A percentile compares a stretch with the other conserved stretches of the same genome.
phyloP scores from a whole-genome alignment of 305 asterid species.

The Rubia peregrina region DNA sequence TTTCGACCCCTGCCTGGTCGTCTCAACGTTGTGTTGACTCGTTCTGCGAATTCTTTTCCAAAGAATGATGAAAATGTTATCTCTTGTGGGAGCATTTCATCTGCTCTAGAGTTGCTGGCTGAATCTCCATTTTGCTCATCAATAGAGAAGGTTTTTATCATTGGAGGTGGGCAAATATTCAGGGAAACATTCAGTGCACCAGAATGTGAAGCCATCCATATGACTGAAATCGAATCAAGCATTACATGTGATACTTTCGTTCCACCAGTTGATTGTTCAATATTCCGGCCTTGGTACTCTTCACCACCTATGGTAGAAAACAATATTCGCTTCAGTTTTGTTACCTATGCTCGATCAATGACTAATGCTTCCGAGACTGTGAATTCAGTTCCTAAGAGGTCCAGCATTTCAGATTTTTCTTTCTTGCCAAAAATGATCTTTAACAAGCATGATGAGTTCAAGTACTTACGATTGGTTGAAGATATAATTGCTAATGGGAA shows the following conservation, averaged over 20 bases:
- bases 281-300: slow-evolving; percentile 68
- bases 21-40: slow-evolving; percentile 63
- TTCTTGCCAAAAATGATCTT: slow-evolving; percentile 54
- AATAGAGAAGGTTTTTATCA: slow-evolving; percentile 56
- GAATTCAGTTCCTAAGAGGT: slow-evolving; percentile 23
- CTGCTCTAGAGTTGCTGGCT: slow-evolving; percentile 51
- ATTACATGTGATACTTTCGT: slow-evolving; percentile 68
- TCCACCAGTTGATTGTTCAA: slow-evolving; percentile 55
- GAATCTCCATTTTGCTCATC: slow-evolving; percentile 43
- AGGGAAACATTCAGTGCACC: slow-evolving; percentile 66
- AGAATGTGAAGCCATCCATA: slow-evolving; percentile 67
- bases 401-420: slow-evolving; percentile 35
- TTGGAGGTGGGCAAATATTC: slow-evolving; percentile 77
- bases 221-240: slow-evolving; percentile 49
- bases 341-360: slow-evolving; percentile 50
- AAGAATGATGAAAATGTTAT: slow-evolving; percentile 41
- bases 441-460: slow-evolving; percentile 69
- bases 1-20: slow-evolving; percentile 70
- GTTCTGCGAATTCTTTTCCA: slow-evolving; percentile 34
- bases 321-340: slow-evolving; percentile 37
- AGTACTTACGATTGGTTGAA: slow-evolving; percentile 52
- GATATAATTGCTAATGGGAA: slow-evolving; percentile 64
- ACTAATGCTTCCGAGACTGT: slow-evolving; percentile 17
- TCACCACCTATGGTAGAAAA: slow-evolving; percentile 51
- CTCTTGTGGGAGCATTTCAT: slow-evolving; percentile 38